Conservation (phyloP, 768 basidiomycete genomes). For the Arthromyces matolae region DNA sequence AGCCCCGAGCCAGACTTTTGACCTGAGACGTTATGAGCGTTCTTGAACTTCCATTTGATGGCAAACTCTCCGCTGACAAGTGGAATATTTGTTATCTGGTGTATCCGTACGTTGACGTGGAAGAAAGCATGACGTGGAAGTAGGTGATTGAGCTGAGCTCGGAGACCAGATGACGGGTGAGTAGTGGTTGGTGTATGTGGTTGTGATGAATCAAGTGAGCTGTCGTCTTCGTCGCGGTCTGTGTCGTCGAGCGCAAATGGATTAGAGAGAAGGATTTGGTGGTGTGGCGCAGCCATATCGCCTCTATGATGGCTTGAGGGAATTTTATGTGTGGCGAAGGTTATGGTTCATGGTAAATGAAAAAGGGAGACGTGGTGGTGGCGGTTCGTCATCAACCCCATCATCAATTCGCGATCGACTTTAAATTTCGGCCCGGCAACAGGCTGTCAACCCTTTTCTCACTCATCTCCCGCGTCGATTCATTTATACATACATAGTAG, state of each 20-base stretch:
- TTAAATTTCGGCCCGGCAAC: too few species aligned
- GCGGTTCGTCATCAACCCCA: too few species aligned
- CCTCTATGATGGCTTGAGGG: neutral
- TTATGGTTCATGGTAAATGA: neutral
- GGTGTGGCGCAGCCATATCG: slow-evolving; percentile 5
- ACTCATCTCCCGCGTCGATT: too few species aligned
- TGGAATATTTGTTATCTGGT: slow-evolving; percentile 69
- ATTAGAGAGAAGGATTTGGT: slow-evolving; percentile 15
- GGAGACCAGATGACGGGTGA: slow-evolving; percentile 31
- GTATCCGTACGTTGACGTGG: slow-evolving; percentile 54
- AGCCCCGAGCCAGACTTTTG: slow-evolving; percentile 39
- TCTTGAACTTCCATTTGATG: slow-evolving; percentile 70
- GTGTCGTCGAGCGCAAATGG: slow-evolving; percentile 11
- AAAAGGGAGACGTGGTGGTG: neutral
- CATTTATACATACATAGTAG: too few species aligned
- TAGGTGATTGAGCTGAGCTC: slow-evolving; percentile 56
- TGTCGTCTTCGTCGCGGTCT: slow-evolving; percentile 12
- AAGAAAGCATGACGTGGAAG: slow-evolving; percentile 67
- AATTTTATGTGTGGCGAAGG: neutral
- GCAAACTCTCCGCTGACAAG: slow-evolving; percentile 69
- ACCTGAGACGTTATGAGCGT: slow-evolving; percentile 34
- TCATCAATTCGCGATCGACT: too few species aligned
- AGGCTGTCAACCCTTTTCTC: too few species aligned
- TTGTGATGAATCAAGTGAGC: slow-evolving; percentile 6
- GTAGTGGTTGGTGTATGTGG: slow-evolving; percentile 8